Conservation (phyloP, 1,284 basidiomycete genomes). For the Athelia sp. region DNA sequence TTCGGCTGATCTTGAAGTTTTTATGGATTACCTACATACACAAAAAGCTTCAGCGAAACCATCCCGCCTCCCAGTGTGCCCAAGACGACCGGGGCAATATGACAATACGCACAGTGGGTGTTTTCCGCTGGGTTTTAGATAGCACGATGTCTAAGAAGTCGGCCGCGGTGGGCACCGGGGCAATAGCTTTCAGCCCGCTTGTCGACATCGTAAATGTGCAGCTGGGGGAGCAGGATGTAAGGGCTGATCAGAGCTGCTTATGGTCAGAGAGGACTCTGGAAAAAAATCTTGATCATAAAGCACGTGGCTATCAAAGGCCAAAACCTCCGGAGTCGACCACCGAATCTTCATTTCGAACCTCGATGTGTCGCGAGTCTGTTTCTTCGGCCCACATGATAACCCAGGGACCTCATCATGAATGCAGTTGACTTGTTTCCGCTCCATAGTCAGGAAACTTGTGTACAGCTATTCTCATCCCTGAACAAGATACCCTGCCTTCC, state of each 20-base stretch:
- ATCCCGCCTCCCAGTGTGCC: neutral
- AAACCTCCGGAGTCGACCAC: too few relatives aligned
- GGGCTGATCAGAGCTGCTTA: neutral
- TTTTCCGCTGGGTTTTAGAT: slow-evolving; percentile 95
- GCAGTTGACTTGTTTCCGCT: too few relatives aligned
- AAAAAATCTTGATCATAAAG: too few relatives aligned
- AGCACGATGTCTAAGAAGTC: slow-evolving; percentile 96
- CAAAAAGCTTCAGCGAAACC: neutral
- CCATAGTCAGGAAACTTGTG: too few relatives aligned
- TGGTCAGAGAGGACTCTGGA: too few relatives aligned
- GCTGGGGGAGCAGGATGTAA: neutral
- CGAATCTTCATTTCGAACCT: too few relatives aligned
- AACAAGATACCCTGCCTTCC: too few relatives aligned
- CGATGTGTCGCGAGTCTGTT: too few relatives aligned
- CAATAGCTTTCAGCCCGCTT: slow-evolving; percentile 90
- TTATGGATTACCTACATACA: slow-evolving; percentile 80
- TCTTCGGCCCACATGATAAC: too few relatives aligned
- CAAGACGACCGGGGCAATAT: neutral
- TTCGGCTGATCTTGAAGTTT: slow-evolving; percentile 98
- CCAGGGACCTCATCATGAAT: too few relatives aligned
- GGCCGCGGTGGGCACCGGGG: slow-evolving; percentile 91
- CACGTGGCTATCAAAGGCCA: too few relatives aligned
- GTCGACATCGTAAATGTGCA: slow-evolving; percentile 57
- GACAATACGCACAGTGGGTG: slow-evolving; percentile 72
- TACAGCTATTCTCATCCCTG: too few relatives aligned